Base-by-base conservation (phyloP, 2,329 filamentous ascomycete species). In the Magnaporthales sp. region DNA sequence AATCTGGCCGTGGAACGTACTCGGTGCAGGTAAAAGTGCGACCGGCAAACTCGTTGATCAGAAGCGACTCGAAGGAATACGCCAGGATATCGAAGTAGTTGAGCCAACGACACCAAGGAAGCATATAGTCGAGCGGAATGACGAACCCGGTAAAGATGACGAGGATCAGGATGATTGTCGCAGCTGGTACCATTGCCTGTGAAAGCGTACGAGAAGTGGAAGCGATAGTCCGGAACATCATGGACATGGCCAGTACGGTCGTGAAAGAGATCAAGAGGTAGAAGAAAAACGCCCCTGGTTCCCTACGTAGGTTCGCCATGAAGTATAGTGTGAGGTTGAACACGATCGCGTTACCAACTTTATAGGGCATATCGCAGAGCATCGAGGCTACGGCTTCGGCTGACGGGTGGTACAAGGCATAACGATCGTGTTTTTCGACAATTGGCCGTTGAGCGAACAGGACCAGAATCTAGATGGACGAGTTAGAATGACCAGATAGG, bases 401-500 rank as follows among this genome's bases (percentile, higher is more conserved):
- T 10, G 90, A 93, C 0, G 93, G 92, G 73, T 96, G 93, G 73
- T 97, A 96, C 22, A 97, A 83, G 22, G 93, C 92, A 75, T 96
- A 97, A 67, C 90, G 87, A 67, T 84, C 80, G 72, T 97, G 93
- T 75, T 97, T 97, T 75, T 97, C 92, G 68, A 97, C 92, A 72
- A 97, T 96, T 1, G 91, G 90, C 51, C 93, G 89, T 84, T 97
- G 93, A 2, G 91, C 86, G 74, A 95, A 97, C 4, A 97, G 83
- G 0, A 91, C 93, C 38, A 95, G 78, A 74, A 97, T 95, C 82
- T 58, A n/a, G 11, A 58, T 22, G 54, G 54, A 22, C 22, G n/a
- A 58, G 54, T 58, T 26, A 58, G 54, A 9, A 58, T 15, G 24
- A 58, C 5, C 54, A 26, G 54, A n/a, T 15, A 26, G 24, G 54